These are phyloP conservation scores for Hymenotorrendiella dingleyae DNA, from an alignment of 2,329 filamentous ascomycete genomes.

Conservation along the genomic window DNA sequence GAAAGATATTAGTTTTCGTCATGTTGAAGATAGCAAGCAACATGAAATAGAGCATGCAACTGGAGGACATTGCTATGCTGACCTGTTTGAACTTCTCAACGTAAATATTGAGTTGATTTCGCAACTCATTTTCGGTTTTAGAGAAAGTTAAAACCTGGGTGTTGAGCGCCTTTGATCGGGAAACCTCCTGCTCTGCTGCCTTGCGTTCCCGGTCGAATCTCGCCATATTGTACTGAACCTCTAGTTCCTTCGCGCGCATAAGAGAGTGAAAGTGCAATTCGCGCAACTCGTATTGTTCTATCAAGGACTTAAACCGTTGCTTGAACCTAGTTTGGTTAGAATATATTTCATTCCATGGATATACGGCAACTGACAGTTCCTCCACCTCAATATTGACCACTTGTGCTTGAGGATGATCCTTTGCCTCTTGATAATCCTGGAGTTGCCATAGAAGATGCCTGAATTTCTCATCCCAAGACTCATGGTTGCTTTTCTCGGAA, in stretches of 20 bases:
- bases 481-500: constrained; percentile 73
- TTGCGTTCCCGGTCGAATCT: constrained; percentile 88
- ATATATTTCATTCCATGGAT: constrained; percentile 3
- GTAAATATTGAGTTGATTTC: constrained; percentile 95
- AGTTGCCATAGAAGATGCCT: constrained; percentile 76
- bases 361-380: constrained; percentile 59
- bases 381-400: constrained; percentile 83
- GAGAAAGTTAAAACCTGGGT: constrained; percentile 91
- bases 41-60: too few species aligned
- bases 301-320: constrained; percentile 84
- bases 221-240: constrained; percentile 86
- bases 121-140: constrained; percentile 88
- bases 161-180: constrained; percentile 78
- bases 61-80: too few species aligned
- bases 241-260: constrained; percentile 89
- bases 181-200: constrained; percentile 73
- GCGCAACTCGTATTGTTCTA: constrained; percentile 93
- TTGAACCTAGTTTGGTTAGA: constrained; percentile 60
- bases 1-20: constrained; percentile 42
- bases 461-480: constrained; percentile 79
- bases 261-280: constrained; percentile 91
- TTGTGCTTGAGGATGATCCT: constrained; percentile 74
- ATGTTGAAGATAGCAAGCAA: too few species aligned
- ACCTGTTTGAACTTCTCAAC: constrained; percentile 99
- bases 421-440: constrained; percentile 81